Conservation (phyloP, 1,284 basidiomycete genomes). For the Austroboletus niveus region DNA sequence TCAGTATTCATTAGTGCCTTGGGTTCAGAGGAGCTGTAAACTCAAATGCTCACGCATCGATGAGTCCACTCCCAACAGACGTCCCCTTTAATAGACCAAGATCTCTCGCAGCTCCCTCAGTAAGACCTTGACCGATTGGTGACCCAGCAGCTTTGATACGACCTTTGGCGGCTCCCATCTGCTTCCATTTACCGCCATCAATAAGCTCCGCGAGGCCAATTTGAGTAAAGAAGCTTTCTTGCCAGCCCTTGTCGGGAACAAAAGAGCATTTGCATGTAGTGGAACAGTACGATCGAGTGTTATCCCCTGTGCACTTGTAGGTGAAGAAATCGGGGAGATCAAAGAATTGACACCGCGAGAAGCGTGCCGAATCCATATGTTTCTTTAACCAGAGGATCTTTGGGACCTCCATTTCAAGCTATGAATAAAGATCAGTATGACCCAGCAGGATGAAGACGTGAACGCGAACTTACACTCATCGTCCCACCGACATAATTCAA, state of each 20-base stretch:
- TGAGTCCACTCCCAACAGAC: slow-evolving; percentile 90
- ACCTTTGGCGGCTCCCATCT: slow-evolving; percentile 70
- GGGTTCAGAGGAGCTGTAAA: not conserved
- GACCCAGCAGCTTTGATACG: slow-evolving; percentile 87
- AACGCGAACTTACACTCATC: slow-evolving; percentile 76
- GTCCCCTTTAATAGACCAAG: slow-evolving; percentile 88
- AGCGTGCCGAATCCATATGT: slow-evolving; percentile 76
- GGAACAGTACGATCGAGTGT: slow-evolving; percentile 88
- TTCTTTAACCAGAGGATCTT: slow-evolving; percentile 97
- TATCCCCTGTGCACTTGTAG: slow-evolving; percentile 82
- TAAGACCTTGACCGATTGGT: slow-evolving; percentile 86
- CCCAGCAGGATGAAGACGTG: not conserved
- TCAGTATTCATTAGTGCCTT: slow-evolving; percentile 4
- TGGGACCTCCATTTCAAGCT: slow-evolving; percentile 97
- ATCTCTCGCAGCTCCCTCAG: slow-evolving; percentile 76
- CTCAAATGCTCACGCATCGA: slow-evolving; percentile 71
- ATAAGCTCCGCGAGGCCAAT: slow-evolving; percentile 79
- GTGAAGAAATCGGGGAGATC: slow-evolving; percentile 97
- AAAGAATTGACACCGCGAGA: slow-evolving; percentile 89
- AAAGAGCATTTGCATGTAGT: slow-evolving; percentile 97
- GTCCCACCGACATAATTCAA: slow-evolving; percentile 95
- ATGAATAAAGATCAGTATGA: slow-evolving; percentile 12
- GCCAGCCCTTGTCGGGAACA: slow-evolving; percentile 88
- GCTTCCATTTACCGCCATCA: slow-evolving; percentile 64
- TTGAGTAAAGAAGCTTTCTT: slow-evolving; percentile 79